Percentiles rank a stretch among this genome's conserved stretches.
phyloP scores from a whole-genome alignment of 2,329 filamentous ascomycete genomes.

The Leptographium flavum region DNA sequence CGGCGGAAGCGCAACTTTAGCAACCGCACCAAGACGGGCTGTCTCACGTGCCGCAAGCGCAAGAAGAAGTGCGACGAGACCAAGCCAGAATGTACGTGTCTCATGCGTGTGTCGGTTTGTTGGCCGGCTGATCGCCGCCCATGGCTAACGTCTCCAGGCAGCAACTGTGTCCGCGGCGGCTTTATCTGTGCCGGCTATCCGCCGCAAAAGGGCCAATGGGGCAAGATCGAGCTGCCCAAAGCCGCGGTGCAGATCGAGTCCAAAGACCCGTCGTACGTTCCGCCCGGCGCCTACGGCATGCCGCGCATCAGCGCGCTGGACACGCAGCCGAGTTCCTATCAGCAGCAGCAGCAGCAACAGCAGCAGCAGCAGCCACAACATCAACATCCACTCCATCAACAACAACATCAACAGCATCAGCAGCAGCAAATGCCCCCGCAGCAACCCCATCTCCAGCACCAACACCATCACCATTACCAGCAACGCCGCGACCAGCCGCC shows the following conservation, averaged over 20 bases:
- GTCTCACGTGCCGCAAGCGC: slow-evolving; percentile 75
- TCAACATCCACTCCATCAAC: too few relatives aligned
- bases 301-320: slow-evolving; percentile 10
- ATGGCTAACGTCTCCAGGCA: slow-evolving; percentile 35
- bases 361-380: slow-evolving; percentile 44
- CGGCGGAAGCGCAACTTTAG: slow-evolving; percentile 74
- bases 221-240: slow-evolving; percentile 58
- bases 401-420: slow-evolving; percentile 35
- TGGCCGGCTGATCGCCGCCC: background rate
- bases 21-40: slow-evolving; percentile 91
- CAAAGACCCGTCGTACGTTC: slow-evolving; percentile 56
- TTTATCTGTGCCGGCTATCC: slow-evolving; percentile 89
- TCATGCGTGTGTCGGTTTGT: background rate
- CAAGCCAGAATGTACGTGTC: slow-evolving; percentile 72
- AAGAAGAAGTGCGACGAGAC: slow-evolving; percentile 98
- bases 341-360: slow-evolving; percentile 3
- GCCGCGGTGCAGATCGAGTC: slow-evolving; percentile 65
- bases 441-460: too few relatives aligned
- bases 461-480: too few relatives aligned
- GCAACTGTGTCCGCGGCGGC: slow-evolving; percentile 79
- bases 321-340: slow-evolving; percentile 16
- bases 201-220: slow-evolving; percentile 62
- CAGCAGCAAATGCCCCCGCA: too few relatives aligned
- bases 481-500: slow-evolving; percentile 42
- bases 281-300: slow-evolving; percentile 48